Evolutionary conservation across 768 basidiomycete species (phyloP).

Genomic region (Daedalea quercina): DNA sequence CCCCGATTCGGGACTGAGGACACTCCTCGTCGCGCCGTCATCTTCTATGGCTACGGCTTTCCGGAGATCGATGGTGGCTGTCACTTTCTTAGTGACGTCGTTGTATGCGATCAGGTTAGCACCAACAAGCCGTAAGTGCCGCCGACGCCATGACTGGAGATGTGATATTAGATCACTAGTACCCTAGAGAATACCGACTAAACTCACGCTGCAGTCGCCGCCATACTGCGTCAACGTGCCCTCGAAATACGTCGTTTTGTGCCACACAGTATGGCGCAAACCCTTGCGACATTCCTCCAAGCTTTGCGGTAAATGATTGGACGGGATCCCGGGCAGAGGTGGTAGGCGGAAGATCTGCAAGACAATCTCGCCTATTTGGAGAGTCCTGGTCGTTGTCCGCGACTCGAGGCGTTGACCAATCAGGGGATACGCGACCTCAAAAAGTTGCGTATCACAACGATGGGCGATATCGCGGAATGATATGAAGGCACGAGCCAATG

Average conservation of each 20-base stretch:
- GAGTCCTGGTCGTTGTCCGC: slow-evolving; percentile 50
- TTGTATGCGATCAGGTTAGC: slow-evolving; percentile 86
- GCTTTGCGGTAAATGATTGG: slow-evolving; percentile 80
- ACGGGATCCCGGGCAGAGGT: slow-evolving; percentile 73
- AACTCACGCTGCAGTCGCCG: slow-evolving; percentile 81
- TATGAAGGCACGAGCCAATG: slow-evolving; percentile 81
- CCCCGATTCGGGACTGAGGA: slow-evolving; percentile 39
- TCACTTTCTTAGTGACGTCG: slow-evolving; percentile 87
- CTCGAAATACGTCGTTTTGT: slow-evolving; percentile 90
- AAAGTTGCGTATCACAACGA: slow-evolving; percentile 78
- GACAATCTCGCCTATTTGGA: slow-evolving; percentile 82
- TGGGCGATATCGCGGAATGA: slow-evolving; percentile 82
- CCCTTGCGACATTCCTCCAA: slow-evolving; percentile 90
- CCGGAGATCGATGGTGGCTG: slow-evolving; percentile 84
- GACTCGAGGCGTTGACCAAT: slow-evolving; percentile 67
- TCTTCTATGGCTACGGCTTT: slow-evolving; percentile 76
- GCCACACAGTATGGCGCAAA: slow-evolving; percentile 86
- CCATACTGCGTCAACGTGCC: slow-evolving; percentile 90
- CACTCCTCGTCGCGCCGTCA: slow-evolving; percentile 45
- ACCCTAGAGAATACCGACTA: neutral
- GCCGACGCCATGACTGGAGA: slow-evolving; percentile 75
- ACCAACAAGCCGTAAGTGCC: slow-evolving; percentile 80
- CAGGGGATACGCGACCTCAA: slow-evolving; percentile 78
- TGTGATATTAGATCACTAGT: slow-evolving; percentile 6
- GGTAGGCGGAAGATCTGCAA: slow-evolving; percentile 90